phyloP scores from a whole-genome alignment of 2,329 filamentous ascomycete species.

The Nothomitra cinnamomea region DNA sequence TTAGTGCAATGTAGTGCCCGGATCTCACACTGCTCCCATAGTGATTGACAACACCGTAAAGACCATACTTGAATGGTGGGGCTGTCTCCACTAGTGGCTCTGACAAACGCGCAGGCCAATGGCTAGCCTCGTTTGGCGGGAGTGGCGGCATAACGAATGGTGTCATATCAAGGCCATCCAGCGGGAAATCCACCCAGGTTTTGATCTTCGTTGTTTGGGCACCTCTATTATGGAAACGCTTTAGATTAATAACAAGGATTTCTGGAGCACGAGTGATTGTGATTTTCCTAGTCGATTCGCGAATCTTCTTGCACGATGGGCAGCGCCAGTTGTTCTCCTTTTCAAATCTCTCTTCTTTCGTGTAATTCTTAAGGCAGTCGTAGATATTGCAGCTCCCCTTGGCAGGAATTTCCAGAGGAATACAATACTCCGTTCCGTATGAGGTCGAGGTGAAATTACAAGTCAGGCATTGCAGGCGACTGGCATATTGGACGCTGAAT shows the following conservation, averaged over 20 bases:
- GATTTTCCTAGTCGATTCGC: constrained; percentile 51
- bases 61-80: constrained; percentile 58
- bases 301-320: constrained; percentile 52
- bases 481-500: constrained; percentile 57
- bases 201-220: constrained; percentile 49
- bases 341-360: constrained; percentile 46
- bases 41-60: constrained; percentile 73
- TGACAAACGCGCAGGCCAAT: background rate
- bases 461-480: constrained; percentile 40
- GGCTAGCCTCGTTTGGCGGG: background rate
- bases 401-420: constrained; percentile 50
- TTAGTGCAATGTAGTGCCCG: constrained; percentile 66
- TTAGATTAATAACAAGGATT: constrained; percentile 62
- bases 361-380: constrained; percentile 54
- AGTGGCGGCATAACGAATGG: constrained; percentile 39
- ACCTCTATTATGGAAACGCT: constrained; percentile 44
- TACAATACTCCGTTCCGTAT: constrained; percentile 53
- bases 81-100: constrained; percentile 18
- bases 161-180: constrained; percentile 48
- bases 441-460: constrained; percentile 47
- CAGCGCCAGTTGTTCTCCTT: constrained; percentile 57
- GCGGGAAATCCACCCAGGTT: constrained; percentile 58
- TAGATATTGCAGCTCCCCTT: constrained; percentile 39
- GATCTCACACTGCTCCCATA: constrained; percentile 46
- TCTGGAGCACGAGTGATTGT: constrained; percentile 65